Conservation (phyloP, 2,329 filamentous ascomycete genomes). For the Aureobasidium subglaciale region DNA sequence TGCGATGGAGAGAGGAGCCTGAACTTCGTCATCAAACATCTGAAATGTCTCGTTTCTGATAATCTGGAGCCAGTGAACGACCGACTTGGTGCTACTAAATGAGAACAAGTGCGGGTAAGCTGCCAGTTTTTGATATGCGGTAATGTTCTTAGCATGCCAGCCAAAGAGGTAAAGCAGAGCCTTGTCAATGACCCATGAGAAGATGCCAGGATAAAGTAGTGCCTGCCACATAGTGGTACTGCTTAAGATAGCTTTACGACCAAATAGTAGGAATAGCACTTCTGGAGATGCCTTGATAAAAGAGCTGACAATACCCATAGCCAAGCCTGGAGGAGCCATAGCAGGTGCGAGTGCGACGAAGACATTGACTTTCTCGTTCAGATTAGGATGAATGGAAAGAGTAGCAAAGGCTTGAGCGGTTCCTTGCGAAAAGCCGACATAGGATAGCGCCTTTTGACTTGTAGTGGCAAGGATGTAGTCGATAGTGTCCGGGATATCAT, state of each 20-base stretch:
- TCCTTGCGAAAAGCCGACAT: conserved; percentile 95
- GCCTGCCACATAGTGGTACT: conserved; percentile 97
- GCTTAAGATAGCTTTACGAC: conserved; percentile 80
- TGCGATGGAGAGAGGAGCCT: conserved; percentile 64
- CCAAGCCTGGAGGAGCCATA: conserved; percentile 88
- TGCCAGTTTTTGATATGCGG: conserved; percentile 79
- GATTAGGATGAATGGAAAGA: conserved; percentile 79
- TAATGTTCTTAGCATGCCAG: conserved; percentile 82
- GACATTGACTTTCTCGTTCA: conserved; percentile 90
- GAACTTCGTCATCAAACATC: conserved; percentile 95
- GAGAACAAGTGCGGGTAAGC: conserved; percentile 95
- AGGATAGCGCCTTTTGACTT: conserved; percentile 74
- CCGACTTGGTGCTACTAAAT: conserved; percentile 91
- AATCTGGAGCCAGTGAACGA: conserved; percentile 99
- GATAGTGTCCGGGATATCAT: conserved; percentile 94
- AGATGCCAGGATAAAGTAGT: conserved; percentile 89
- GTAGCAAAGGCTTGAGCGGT: conserved; percentile 95
- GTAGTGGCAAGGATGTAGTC: conserved; percentile 84
- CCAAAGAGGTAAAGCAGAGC: conserved; percentile 78
- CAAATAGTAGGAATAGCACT: conserved; percentile 87
- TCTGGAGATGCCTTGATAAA: conserved; percentile 90
- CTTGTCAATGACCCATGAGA: conserved; percentile 78
- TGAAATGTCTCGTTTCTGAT: conserved; percentile 94
- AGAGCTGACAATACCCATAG: conserved; percentile 84
- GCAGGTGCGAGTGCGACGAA: conserved; percentile 94